These are phyloP conservation scores for Neocucurbitaria cava DNA, from an alignment of 2,329 filamentous ascomycete species.

Conservation along the genomic window DNA sequence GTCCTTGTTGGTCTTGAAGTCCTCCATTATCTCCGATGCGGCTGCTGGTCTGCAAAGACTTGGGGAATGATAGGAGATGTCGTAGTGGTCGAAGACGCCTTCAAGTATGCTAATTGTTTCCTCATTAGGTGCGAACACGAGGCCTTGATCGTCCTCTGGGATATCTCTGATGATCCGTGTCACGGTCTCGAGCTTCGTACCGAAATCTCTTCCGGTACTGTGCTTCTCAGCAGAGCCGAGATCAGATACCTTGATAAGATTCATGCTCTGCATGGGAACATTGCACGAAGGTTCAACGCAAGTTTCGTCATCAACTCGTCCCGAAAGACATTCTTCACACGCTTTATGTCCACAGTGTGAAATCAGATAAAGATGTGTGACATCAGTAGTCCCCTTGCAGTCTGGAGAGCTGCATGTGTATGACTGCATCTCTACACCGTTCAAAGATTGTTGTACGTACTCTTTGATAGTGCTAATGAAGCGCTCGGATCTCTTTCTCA, in stretches of 20 bases:
- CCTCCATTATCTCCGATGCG: slow-evolving; percentile 29
- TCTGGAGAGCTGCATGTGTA: slow-evolving; percentile 22
- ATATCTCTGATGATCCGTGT: slow-evolving; percentile 47
- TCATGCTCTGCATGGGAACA: slow-evolving; percentile 16
- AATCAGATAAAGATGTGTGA: slow-evolving; percentile 22
- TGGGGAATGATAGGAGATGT: slow-evolving; percentile 23
- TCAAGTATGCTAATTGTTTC: slow-evolving; percentile 25
- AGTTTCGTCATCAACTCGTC: slow-evolving; percentile 26
- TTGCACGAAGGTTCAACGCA: slow-evolving; percentile 33
- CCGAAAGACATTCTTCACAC: slow-evolving; percentile 29
- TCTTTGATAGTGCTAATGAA: slow-evolving; percentile 28
- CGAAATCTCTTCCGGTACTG: slow-evolving; percentile 34
- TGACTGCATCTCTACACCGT: not conserved
- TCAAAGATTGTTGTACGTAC: slow-evolving; percentile 6
- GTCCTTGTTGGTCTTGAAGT: slow-evolving; percentile 37
- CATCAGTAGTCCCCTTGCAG: slow-evolving; percentile 15
- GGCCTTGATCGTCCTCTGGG: slow-evolving; percentile 45
- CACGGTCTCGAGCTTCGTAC: slow-evolving; percentile 35
- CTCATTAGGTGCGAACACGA: slow-evolving; percentile 36
- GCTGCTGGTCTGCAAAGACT: slow-evolving; percentile 11
- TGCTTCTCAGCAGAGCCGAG: slow-evolving; percentile 23
- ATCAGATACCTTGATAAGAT: slow-evolving; percentile 30
- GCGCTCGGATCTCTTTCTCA: slow-evolving; percentile 26
- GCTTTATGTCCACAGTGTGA: slow-evolving; percentile 37
- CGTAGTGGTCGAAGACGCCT: slow-evolving; percentile 19